Base-by-base conservation (phyloP, 2,329 filamentous ascomycete genomes). In the Beauveria pseudobassiana region DNA sequence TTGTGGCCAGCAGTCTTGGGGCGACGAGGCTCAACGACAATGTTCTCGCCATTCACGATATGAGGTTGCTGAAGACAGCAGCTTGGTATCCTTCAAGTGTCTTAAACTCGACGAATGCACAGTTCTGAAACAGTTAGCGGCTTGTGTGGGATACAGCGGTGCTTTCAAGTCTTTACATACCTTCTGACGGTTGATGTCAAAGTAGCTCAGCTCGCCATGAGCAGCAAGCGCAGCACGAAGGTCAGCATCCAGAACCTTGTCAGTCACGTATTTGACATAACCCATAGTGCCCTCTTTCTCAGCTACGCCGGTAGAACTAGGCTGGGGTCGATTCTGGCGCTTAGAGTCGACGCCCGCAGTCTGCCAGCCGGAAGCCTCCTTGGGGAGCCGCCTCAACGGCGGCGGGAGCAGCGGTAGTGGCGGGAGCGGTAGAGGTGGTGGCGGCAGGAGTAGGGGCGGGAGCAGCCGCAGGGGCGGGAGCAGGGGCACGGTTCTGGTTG, bases 251-350 rank as follows among this genome's bases (percentile, higher is more conserved):
- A 90, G 84, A 58, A 99, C 87, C 77, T 92, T 93, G 40, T 96
- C 92, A 55, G 87, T 93, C 55, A 98, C 93, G 69, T 93, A 96
- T 81, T 96, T 96, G 75, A 99, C 91, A 75, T 97, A 98, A 22
- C 89, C 95, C 67, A 92, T 84, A 59, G 87, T 87, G 64, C 85
- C 85, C 65, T 93, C 88, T 70, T 91, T 89, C 70, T 93, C 89
- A 52, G 78, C 72, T n/a, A 78, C 75, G 28, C 80, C 74, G 56
- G 79, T 80, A 61, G 85, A 80, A 68, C 85, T 80, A 60, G 87
- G 84, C 74, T 90, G 88, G 57, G 84, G 84, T 65, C 91, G 86
- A 69, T 87, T 88, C 73, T 95, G 90, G 72, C 91, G 87, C 81
- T 95, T 95, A 69, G 88, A 88, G 75, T 96, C 89, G 61, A 86